Evolutionary conservation across 148 eudicot species (phyloP).

Genomic region (Selenicereus undatus): DNA sequence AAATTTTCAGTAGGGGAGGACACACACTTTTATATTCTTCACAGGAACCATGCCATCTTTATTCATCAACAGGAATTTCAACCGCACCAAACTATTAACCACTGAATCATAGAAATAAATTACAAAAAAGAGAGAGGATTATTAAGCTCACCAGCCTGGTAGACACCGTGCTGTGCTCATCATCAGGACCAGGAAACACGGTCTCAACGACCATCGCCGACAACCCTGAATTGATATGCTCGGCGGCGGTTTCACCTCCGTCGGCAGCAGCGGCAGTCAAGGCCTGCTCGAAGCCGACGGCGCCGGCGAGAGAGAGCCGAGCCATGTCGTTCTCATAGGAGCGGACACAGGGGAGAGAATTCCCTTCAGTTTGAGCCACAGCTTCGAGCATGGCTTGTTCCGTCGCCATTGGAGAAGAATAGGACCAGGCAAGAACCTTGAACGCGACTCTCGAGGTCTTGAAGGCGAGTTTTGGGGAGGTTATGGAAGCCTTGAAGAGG

Average conservation of each 20-base stretch:
- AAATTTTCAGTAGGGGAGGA: no score
- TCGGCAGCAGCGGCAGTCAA: slow-evolving; percentile 88
- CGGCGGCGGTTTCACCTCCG: slow-evolving; percentile 73
- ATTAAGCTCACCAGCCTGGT: slow-evolving; percentile 63
- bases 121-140: neutral
- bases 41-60: neutral
- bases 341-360: slow-evolving; percentile 55
- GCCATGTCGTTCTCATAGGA: slow-evolving; percentile 77
- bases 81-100: neutral
- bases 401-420: slow-evolving; percentile 20
- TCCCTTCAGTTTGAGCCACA: slow-evolving; percentile 38
- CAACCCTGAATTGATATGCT: slow-evolving; percentile 47
- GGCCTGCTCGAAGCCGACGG: slow-evolving; percentile 61
- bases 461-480: neutral
- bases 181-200: slow-evolving; percentile 53
- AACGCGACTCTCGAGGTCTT: neutral
- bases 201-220: slow-evolving; percentile 79
- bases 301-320: slow-evolving; percentile 58
- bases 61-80: neutral
- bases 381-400: slow-evolving; percentile 53
- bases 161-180: slow-evolving; percentile 61
- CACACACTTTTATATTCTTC: no score
- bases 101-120: neutral
- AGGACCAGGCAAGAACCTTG: neutral
- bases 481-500: neutral